Evolutionary conservation across 2,329 filamentous ascomycete species (phyloP).

Genomic region (Stachybotrys chartarum): DNA sequence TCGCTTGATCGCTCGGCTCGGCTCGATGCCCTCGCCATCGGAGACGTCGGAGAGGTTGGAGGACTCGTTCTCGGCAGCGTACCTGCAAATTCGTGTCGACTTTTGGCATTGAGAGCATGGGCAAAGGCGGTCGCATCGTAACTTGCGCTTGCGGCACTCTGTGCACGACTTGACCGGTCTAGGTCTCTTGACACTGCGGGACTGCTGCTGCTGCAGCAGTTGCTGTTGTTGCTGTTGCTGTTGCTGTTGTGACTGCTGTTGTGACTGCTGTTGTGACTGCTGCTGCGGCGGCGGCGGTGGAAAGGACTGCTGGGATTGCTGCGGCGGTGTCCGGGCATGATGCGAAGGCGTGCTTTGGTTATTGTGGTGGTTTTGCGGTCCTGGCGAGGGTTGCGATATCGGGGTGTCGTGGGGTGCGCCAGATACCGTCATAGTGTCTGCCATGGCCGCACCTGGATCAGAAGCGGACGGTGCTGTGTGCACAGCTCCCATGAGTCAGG

Average conservation of each 20-base stretch:
- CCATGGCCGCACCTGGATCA: not conserved
- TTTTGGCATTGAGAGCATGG: conserved; percentile 53
- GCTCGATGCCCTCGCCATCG: conserved; percentile 28
- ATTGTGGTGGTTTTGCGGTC: not conserved
- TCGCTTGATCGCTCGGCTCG: conserved; percentile 30
- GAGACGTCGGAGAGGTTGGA: conserved; percentile 43
- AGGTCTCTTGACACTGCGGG: conserved; percentile 44
- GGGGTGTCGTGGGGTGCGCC: not conserved
- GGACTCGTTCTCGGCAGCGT: conserved; percentile 40
- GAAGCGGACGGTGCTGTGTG: not conserved
- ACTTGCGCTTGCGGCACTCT: conserved; percentile 50
- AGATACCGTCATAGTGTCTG: not conserved
- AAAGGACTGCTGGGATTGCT: not conserved
- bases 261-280: conserved; percentile 11
- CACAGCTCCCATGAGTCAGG: not conserved
- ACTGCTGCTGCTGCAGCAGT: conserved; percentile 19
- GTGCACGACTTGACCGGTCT: conserved; percentile 50
- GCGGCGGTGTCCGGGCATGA: conserved; percentile 1
- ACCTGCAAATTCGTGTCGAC: conserved; percentile 46
- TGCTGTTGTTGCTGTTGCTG: conserved; percentile 18
- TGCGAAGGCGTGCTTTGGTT: not conserved
- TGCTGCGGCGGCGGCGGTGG: conserved; percentile 5
- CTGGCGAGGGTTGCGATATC: not conserved
- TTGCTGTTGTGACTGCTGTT: conserved; percentile 17
- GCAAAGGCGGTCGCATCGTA: conserved; percentile 47